These are phyloP conservation scores for Podaxis sp. DNA, from an alignment of 768 basidiomycete genomes.

Conservation along the genomic window DNA sequence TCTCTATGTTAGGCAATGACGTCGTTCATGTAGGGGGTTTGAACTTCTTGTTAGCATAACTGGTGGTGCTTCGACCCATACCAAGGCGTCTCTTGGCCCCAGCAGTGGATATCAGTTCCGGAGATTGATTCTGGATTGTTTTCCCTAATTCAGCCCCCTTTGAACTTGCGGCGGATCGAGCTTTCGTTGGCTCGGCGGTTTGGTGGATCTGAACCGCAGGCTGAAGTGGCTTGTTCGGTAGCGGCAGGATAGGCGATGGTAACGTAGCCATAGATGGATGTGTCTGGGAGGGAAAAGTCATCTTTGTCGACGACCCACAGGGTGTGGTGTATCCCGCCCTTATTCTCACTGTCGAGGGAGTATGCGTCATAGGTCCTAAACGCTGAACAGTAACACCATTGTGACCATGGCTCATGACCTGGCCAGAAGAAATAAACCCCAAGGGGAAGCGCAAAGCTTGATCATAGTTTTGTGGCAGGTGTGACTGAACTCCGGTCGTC, in stretches of 20 bases:
- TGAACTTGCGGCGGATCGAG: not conserved
- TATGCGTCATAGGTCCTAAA: not conserved
- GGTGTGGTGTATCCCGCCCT: not conserved
- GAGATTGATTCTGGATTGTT: constrained; percentile 3
- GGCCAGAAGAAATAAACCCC: constrained; percentile 4
- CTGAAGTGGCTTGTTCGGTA: not conserved
- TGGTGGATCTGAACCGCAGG: not conserved
- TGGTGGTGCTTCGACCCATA: constrained; percentile 47
- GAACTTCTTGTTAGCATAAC: constrained; percentile 70
- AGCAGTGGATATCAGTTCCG: not conserved
- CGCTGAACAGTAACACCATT: not conserved
- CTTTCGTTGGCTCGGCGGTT: not conserved
- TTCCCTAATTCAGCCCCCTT: constrained; percentile 2
- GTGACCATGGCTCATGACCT: not conserved
- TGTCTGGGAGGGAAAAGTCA: not conserved
- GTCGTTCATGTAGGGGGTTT: constrained; percentile 40
- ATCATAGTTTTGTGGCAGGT: not conserved
- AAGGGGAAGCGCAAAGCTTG: not conserved
- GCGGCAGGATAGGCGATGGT: not conserved
- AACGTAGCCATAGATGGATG: not conserved
- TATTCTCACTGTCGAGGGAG: not conserved
- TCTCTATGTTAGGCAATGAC: not conserved
- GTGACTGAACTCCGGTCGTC: not conserved
- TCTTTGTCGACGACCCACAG: not conserved
- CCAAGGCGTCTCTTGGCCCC: constrained; percentile 56